Percentiles rank a stretch among this genome's conserved stretches.
phyloP scores from a whole-genome alignment of 805 yeast species.

The Saturnispora gosingensis region DNA sequence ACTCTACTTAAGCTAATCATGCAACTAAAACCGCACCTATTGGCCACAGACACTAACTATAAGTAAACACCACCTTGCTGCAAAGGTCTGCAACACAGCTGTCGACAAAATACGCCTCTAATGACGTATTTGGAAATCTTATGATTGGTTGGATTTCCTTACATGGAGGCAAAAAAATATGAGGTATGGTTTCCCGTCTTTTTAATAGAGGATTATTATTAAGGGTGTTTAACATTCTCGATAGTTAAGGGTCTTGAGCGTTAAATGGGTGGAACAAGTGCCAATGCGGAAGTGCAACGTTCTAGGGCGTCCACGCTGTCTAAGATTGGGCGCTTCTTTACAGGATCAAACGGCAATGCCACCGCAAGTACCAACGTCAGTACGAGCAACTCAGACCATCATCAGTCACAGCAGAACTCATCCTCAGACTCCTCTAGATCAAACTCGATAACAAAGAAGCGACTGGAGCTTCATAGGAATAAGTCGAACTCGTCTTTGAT shows the following conservation, averaged over 20 bases:
- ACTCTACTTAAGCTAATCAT: too few relatives aligned
- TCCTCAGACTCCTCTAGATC: constrained; percentile 3
- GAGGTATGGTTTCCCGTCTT: neutral
- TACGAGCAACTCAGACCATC: neutral
- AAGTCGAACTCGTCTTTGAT: neutral
- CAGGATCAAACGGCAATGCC: neutral
- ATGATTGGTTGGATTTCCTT: neutral
- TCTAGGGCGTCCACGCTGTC: neutral
- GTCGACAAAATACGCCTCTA: neutral
- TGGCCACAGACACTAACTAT: neutral
- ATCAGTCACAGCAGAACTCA: neutral
- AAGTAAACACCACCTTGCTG: neutral
- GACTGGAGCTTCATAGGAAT: neutral
- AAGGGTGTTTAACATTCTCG: neutral
- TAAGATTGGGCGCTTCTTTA: neutral
- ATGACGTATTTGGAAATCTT: neutral
- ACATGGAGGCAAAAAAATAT: neutral
- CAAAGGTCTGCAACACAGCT: neutral
- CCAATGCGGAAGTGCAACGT: neutral
- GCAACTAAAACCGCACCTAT: too few relatives aligned
- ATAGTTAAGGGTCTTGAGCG: neutral
- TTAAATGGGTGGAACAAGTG: neutral
- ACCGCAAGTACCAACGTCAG: neutral
- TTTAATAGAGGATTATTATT: neutral
- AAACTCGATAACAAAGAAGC: neutral